Conservation (phyloP, 1,284 basidiomycete genomes). For the Heterobasidion annosum region DNA sequence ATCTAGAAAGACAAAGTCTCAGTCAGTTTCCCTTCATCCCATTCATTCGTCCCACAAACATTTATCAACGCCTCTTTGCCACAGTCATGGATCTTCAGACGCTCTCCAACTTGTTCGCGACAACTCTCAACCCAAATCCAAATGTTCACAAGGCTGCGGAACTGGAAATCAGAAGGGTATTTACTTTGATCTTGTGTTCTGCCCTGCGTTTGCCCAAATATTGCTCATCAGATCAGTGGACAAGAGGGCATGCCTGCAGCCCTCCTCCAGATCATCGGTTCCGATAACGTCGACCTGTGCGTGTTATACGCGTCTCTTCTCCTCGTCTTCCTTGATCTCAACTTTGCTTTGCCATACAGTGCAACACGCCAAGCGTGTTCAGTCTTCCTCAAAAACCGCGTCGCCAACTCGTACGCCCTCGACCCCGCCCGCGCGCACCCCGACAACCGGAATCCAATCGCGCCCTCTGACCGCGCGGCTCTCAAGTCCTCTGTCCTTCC, state of each 20-base stretch:
- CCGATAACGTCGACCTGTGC: constrained; percentile 69
- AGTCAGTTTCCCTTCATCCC: neutral
- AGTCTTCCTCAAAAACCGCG: constrained; percentile 83
- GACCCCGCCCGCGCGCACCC: constrained; percentile 37
- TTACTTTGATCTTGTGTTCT: constrained; percentile 4
- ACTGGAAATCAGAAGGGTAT: constrained; percentile 75
- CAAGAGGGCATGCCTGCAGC: constrained; percentile 75
- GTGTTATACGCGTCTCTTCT: constrained; percentile 36
- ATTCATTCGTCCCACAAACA: neutral
- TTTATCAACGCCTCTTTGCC: neutral
- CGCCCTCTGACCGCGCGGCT: constrained; percentile 56
- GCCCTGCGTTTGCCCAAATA: constrained; percentile 4
- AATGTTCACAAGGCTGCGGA: constrained; percentile 78
- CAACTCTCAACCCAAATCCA: constrained; percentile 75
- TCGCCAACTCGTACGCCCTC: constrained; percentile 51
- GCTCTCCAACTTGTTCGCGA: constrained; percentile 68
- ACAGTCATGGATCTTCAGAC: constrained; percentile 64
- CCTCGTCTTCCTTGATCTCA: neutral
- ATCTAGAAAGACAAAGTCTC: neutral
- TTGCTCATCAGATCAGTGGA: constrained; percentile 45
- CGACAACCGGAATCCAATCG: constrained; percentile 48
- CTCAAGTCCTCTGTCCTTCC: constrained; percentile 60
- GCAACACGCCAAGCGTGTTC: constrained; percentile 72
- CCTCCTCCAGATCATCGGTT: constrained; percentile 73
- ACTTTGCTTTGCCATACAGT: constrained; percentile 26